Percentiles rank a stretch among this genome's conserved stretches.
These are phyloP conservation scores for Moniliophthora roreri DNA, from an alignment of 1,284 basidiomycete genomes.

Conservation along the genomic window DNA sequence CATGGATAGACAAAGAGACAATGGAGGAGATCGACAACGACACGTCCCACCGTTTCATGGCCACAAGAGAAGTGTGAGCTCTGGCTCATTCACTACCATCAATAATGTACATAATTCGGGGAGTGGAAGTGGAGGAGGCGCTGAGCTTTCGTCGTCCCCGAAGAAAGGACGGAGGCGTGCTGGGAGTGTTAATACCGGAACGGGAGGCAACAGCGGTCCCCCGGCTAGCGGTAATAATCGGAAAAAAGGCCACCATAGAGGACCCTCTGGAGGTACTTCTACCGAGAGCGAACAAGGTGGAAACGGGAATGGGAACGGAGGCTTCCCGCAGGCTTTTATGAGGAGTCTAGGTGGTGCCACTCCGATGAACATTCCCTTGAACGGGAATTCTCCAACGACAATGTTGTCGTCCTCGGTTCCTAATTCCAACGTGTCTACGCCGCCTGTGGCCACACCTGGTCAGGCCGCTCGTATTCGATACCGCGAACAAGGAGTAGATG, in stretches of 20 bases:
- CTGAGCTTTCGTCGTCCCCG: background rate
- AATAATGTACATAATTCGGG: background rate
- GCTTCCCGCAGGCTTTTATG: conserved; percentile 24
- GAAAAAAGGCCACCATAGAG: conserved; percentile 28
- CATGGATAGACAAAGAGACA: conserved; percentile 47
- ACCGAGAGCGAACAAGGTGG: conserved; percentile 31
- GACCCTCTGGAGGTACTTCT: conserved; percentile 33
- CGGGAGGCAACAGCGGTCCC: conserved; percentile 6
- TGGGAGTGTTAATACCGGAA: conserved; percentile 13
- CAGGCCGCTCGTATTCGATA: conserved; percentile 43
- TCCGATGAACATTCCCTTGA: background rate
- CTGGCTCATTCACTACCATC: conserved; percentile 8
- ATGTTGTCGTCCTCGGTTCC: conserved; percentile 13
- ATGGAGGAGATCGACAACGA: conserved; percentile 15
- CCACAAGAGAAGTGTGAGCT: conserved; percentile 15
- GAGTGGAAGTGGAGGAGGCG: background rate
- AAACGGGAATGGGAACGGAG: conserved; percentile 17
- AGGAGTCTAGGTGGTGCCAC: conserved; percentile 17
- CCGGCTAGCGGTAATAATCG: conserved; percentile 2
- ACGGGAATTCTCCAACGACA: conserved; percentile 1
- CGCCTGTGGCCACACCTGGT: conserved; percentile 10
- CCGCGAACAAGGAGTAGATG: conserved; percentile 86
- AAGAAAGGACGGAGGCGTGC: conserved; percentile 11
- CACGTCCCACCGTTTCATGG: conserved; percentile 4
- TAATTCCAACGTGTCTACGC: conserved; percentile 6